A percentile compares a stretch with the other conserved stretches of the same genome.
These are phyloP conservation scores for Nothophytophthora sp. DNA, from an alignment of 352 stramenopile genomes.

Conservation along the genomic window DNA sequence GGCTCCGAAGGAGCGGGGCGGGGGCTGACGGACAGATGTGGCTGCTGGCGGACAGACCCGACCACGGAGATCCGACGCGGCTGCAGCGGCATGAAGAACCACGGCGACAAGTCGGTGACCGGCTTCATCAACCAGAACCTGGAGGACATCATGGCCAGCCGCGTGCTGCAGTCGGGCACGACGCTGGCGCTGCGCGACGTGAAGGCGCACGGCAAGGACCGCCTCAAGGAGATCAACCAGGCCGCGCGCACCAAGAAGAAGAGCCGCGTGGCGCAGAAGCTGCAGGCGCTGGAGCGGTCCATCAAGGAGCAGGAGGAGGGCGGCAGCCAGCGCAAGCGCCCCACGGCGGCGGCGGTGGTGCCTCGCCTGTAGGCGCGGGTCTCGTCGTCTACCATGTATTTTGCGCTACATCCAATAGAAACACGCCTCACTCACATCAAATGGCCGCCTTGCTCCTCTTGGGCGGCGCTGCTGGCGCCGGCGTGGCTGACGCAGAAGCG, in stretches of 20 bases:
- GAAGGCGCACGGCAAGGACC: conserved; percentile 74
- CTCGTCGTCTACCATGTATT: background rate
- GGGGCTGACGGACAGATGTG: too few species aligned
- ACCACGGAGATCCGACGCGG: conserved; percentile 81
- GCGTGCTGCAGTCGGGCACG: conserved; percentile 73
- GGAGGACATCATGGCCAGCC: conserved; percentile 86
- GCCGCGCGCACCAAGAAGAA: conserved; percentile 83
- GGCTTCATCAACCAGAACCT: conserved; percentile 89
- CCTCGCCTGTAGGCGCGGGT: conserved; percentile 14
- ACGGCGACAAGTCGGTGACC: conserved; percentile 76
- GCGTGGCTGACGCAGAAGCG: conserved; percentile 2
- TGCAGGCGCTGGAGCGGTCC: conserved; percentile 69
- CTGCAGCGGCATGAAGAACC: conserved; percentile 71
- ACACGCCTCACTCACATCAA: too few species aligned
- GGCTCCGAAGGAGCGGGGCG: too few species aligned
- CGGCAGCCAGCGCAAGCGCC: conserved; percentile 40
- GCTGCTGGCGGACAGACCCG: conserved; percentile 42
- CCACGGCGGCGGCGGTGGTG: conserved; percentile 41
- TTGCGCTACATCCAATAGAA: conserved; percentile 5
- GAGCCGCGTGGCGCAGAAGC: conserved; percentile 82
- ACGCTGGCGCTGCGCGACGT: conserved; percentile 64
- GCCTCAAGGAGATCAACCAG: conserved; percentile 87
- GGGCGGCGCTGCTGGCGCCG: background rate
- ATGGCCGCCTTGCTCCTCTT: too few species aligned
- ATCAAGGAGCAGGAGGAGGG: conserved; percentile 84